Base-by-base conservation (phyloP, 2,329 filamentous ascomycete genomes). In the Ascochyta lentis region DNA sequence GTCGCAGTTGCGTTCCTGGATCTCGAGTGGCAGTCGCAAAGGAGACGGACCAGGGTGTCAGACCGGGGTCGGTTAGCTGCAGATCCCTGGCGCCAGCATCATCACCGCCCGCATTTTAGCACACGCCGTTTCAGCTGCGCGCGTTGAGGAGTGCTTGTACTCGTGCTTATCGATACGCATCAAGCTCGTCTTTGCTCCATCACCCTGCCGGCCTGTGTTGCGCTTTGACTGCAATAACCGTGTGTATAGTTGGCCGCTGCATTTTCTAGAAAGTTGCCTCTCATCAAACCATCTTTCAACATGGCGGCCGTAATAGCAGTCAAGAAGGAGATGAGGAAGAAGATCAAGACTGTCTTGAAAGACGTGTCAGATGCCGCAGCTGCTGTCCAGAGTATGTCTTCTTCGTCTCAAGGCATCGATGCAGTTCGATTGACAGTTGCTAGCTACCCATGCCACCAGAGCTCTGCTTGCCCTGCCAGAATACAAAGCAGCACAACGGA, bases 251-350 rank as follows among this genome's bases (percentile, higher is more conserved):
- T 12, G 29, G 38, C 27, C 34, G 16, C 31, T 51, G 34, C 50
- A 49, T 27, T 52, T 59, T 58, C 54, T 52, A 49, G 56, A 57
- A 22, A 22, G 33, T 23, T 57, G 56, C 45, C 37, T 62, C 44
- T 50, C 48, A 34, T 23, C 53, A 40, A 34, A 43, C 42, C 29
- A 31, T 45, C 38, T 33, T 31, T 38, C 49, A 42, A 29, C 44
- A 75, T 73, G 58, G 87, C 83, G 37, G 64, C 84, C 47, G 76
- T 92, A 51, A 82, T 82, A 61, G 80, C 83, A 54, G 87, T 89
- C 40, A 96, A 96, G 79, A 88, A 89, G 71, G 88, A 91, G 66
- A 80, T 96, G 58, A 84, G 93, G 54, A 81, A 81, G 59, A 77
- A 84, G 49, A 89, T 96, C 78, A 92, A 89, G 71, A 79, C 84